phyloP scores from a whole-genome alignment of 1,284 basidiomycete species.

The Ustilago esculenta region DNA sequence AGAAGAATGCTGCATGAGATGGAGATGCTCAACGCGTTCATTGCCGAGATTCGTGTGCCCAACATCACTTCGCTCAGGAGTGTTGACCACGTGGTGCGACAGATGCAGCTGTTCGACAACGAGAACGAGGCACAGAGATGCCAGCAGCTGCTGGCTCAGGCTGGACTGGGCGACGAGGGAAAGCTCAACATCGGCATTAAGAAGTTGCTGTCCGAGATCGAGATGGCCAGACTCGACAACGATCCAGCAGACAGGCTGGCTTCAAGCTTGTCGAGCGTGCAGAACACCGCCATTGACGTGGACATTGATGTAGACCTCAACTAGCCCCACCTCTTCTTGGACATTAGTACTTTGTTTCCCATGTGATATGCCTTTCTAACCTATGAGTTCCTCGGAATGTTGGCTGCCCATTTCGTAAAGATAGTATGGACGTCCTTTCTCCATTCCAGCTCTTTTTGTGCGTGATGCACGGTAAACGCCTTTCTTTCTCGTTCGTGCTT shows the following conservation, averaged over 20 bases:
- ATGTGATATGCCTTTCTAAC: no score
- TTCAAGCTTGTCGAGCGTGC: slow-evolving; percentile 56
- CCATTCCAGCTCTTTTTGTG: slow-evolving; percentile 45
- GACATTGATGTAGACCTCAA: slow-evolving; percentile 49
- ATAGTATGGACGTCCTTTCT: slow-evolving; percentile 45
- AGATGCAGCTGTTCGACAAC: slow-evolving; percentile 79
- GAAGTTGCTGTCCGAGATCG: slow-evolving; percentile 83
- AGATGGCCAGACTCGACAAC: slow-evolving; percentile 90
- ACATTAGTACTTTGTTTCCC: no score
- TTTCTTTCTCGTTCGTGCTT: slow-evolving; percentile 47
- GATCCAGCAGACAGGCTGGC: slow-evolving; percentile 68
- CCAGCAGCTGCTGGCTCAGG: slow-evolving; percentile 77
- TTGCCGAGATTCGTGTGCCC: slow-evolving; percentile 85
- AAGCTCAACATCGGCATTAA: slow-evolving; percentile 86
- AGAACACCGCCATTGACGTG: slow-evolving; percentile 42
- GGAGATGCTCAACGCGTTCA: slow-evolving; percentile 87
- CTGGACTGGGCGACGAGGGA: slow-evolving; percentile 76
- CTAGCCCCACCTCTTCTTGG: no score
- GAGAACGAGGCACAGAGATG: slow-evolving; percentile 74
- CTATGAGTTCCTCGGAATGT: slow-evolving; percentile 7
- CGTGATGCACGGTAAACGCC: slow-evolving; percentile 41
- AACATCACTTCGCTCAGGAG: slow-evolving; percentile 79
- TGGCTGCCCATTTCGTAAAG: slow-evolving; percentile 20
- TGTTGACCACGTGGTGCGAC: slow-evolving; percentile 82
- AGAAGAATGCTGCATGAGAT: slow-evolving; percentile 87